Conservation (phyloP, 2,329 filamentous ascomycete species). For the Fusarium penzigii region DNA sequence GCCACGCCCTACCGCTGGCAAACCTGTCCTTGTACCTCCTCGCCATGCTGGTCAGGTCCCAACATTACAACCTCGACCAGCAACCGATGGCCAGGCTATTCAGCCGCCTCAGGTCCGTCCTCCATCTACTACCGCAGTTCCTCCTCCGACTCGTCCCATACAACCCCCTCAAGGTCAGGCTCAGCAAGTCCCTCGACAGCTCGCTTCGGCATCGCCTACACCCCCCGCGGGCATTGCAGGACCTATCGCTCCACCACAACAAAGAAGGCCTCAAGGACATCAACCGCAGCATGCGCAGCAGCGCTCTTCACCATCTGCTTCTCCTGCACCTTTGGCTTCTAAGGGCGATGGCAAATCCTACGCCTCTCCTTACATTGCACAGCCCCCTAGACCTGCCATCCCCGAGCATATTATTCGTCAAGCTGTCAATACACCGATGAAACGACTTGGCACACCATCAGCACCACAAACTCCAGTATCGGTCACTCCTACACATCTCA, state of each 20-base stretch:
- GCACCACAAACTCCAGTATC: conserved; percentile 39
- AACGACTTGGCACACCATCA: conserved; percentile 33
- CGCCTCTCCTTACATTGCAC: conserved; percentile 31
- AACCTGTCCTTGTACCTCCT: conserved; percentile 36
- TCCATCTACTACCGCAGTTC: conserved; percentile 36
- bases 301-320: conserved; percentile 26
- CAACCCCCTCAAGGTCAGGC: conserved; percentile 32
- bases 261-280: conserved; percentile 36
- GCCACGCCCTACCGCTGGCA: conserved; percentile 26
- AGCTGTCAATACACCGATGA: conserved; percentile 36
- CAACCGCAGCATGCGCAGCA: conserved; percentile 32
- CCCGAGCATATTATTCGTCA: conserved; percentile 46
- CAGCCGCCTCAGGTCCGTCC: conserved; percentile 32
- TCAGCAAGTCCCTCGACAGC: conserved; percentile 30
- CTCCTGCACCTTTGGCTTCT: conserved; percentile 26
- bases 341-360: conserved; percentile 31
- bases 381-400: conserved; percentile 39
- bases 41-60: conserved; percentile 39
- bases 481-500: conserved; percentile 30
- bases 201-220: conserved; percentile 35
- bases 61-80: conserved; percentile 34
- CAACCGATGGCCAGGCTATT: conserved; percentile 19
- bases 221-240: conserved; percentile 23
- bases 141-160: conserved; percentile 35
- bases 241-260: conserved; percentile 31